Conservation (phyloP, 2,329 filamentous ascomycete genomes). For the Ophiostoma himal-ulmi region DNA sequence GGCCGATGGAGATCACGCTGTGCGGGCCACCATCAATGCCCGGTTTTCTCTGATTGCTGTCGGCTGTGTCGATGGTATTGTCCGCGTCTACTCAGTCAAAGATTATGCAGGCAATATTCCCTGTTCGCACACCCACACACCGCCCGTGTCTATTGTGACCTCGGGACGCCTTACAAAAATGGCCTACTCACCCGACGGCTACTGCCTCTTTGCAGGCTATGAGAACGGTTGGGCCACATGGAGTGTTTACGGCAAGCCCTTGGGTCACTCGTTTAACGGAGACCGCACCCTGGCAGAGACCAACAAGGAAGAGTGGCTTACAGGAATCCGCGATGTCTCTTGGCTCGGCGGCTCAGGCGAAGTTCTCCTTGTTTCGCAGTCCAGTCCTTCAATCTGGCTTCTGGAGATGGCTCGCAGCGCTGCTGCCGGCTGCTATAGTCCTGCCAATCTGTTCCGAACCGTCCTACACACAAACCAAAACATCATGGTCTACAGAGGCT, state of each 20-base stretch:
- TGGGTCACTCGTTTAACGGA: constrained; percentile 73
- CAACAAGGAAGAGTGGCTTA: constrained; percentile 80
- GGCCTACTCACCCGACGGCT: constrained; percentile 88
- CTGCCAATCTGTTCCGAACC: constrained; percentile 83
- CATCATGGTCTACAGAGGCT: constrained; percentile 88
- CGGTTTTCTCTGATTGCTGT: constrained; percentile 90
- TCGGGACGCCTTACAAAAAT: constrained; percentile 70
- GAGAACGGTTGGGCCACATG: constrained; percentile 90
- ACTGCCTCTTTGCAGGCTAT: constrained; percentile 91
- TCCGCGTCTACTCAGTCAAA: constrained; percentile 85
- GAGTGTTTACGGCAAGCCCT: constrained; percentile 93
- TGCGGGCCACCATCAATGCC: constrained; percentile 80
- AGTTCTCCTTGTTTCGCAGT: constrained; percentile 64
- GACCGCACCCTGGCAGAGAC: constrained; percentile 57
- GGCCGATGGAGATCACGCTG: constrained; percentile 53
- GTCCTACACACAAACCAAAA: constrained; percentile 82
- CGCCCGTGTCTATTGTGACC: constrained; percentile 60
- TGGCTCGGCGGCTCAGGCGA: constrained; percentile 90
- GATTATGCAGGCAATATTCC: constrained; percentile 94
- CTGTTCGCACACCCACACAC: constrained; percentile 68
- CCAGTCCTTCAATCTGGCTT: constrained; percentile 74
- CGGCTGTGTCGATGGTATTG: constrained; percentile 69
- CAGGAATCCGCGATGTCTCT: constrained; percentile 66
- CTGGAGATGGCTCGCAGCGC: constrained; percentile 92
- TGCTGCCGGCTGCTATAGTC: constrained; percentile 84